Conservation (phyloP, 2,329 filamentous ascomycete species). For the Sporothrix schenckii region DNA sequence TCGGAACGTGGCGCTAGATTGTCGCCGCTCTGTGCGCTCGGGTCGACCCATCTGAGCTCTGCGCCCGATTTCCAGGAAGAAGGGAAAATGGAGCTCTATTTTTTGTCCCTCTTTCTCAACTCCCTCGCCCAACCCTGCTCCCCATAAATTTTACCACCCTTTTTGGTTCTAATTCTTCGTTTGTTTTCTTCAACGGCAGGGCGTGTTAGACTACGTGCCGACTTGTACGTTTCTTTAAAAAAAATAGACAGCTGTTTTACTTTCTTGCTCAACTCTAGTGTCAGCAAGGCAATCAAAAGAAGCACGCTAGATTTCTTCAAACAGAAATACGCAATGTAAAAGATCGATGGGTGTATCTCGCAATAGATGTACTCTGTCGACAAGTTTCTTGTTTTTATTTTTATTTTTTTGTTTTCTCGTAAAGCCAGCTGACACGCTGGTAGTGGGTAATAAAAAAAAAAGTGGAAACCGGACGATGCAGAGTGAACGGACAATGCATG, state of each 20-base stretch:
- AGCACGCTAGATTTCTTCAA: conserved; percentile 2
- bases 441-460: background rate
- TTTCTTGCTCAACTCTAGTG: no score
- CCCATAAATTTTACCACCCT: no score
- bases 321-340: background rate
- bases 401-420: background rate
- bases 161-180: no score
- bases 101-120: background rate
- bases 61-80: background rate
- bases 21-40: background rate
- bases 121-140: no score
- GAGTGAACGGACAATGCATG: background rate
- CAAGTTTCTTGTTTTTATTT: background rate
- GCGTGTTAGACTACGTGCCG: no score
- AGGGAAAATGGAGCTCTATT: background rate
- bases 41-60: background rate
- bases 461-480: background rate
- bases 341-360: background rate
- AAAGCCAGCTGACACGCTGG: no score
- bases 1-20: background rate
- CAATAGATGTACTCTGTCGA: background rate
- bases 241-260: background rate
- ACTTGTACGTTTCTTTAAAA: background rate
- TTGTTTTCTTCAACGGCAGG: no score
- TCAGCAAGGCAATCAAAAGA: background rate